phyloP scores from a whole-genome alignment of 1,139 yeast genomes.

The Geotrichum cucujoidarum region DNA sequence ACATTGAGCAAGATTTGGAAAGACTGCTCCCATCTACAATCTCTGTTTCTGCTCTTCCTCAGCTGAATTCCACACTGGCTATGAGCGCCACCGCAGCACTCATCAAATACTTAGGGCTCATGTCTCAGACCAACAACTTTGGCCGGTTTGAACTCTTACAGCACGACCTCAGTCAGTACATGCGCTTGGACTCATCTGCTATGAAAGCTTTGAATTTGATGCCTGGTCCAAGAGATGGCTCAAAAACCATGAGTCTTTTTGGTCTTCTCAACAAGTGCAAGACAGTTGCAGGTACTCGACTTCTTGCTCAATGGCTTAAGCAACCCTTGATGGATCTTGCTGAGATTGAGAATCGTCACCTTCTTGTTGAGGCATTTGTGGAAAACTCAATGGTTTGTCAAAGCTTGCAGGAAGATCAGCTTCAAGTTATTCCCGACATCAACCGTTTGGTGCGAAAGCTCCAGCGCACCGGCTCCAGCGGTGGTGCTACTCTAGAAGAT shows the following conservation, averaged over 20 bases:
- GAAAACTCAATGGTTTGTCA: conserved; percentile 61
- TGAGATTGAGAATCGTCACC: conserved; percentile 63
- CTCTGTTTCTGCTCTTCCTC: conserved; percentile 53
- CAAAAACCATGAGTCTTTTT: conserved; percentile 60
- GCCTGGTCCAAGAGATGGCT: conserved; percentile 51
- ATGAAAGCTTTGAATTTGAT: conserved; percentile 81
- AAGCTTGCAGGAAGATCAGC: conserved; percentile 59
- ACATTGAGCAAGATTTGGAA: conserved; percentile 68
- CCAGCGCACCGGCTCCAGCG: conserved; percentile 34
- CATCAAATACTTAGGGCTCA: conserved; percentile 56
- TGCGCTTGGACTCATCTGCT: conserved; percentile 89
- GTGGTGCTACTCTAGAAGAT: conserved; percentile 64
- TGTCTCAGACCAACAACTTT: conserved; percentile 48
- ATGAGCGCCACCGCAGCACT: conserved; percentile 58
- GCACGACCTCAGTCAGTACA: conserved; percentile 68
- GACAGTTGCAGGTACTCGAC: conserved; percentile 77
- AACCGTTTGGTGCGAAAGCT: conserved; percentile 67
- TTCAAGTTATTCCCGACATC: conserved; percentile 76
- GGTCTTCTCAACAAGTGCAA: conserved; percentile 85
- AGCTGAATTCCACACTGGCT: conserved; percentile 45
- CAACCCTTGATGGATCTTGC: conserved; percentile 73
- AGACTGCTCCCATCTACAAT: conserved; percentile 54
- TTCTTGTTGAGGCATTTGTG: conserved; percentile 65
- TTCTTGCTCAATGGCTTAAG: conserved; percentile 89
- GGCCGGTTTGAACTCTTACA: conserved; percentile 53